A percentile compares a stretch with the other conserved stretches of the same genome.
phyloP scores from a whole-genome alignment of 192 early-diverging fungal species.

The Umbelopsis ramanniana region DNA sequence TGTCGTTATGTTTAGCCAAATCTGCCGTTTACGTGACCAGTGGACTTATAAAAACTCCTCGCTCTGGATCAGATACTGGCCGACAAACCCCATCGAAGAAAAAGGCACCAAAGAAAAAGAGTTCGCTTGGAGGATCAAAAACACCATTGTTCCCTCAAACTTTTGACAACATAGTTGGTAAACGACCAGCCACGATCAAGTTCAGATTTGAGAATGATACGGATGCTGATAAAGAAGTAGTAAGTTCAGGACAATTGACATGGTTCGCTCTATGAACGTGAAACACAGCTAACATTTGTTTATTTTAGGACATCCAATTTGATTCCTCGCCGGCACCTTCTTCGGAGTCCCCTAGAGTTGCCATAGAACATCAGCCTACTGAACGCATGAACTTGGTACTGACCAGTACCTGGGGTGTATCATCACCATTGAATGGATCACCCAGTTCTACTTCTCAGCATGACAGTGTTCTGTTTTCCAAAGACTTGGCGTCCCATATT shows the following conservation, averaged over 20 bases:
- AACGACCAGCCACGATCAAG: background rate
- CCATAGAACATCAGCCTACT: slow-evolving; percentile 1
- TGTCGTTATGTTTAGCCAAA: background rate
- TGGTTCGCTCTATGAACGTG: too few relatives aligned
- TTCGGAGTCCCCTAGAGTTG: background rate
- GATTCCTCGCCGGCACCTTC: background rate
- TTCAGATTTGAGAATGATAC: slow-evolving; percentile 14
- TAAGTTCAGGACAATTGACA: background rate
- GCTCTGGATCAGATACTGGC: background rate
- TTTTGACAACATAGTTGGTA: slow-evolving; percentile 8
- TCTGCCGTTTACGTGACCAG: too few relatives aligned
- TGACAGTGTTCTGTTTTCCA: slow-evolving; percentile 11
- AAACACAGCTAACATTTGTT: background rate
- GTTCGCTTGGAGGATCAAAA: background rate
- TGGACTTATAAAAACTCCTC: too few relatives aligned
- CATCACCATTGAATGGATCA: slow-evolving; percentile 1
- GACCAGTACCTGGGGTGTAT: slow-evolving; percentile 18
- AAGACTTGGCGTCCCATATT: slow-evolving; percentile 1
- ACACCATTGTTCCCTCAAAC: slow-evolving; percentile 16
- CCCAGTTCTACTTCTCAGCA: background rate
- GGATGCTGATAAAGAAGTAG: slow-evolving; percentile 12
- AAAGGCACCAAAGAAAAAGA: slow-evolving; percentile 2
- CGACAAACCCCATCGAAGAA: slow-evolving; percentile 2
- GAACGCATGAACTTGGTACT: slow-evolving; percentile 13
- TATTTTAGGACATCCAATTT: background rate